Conservation (phyloP, 371 early-diverging fungal genomes). For the Sporodiniella umbellata region DNA sequence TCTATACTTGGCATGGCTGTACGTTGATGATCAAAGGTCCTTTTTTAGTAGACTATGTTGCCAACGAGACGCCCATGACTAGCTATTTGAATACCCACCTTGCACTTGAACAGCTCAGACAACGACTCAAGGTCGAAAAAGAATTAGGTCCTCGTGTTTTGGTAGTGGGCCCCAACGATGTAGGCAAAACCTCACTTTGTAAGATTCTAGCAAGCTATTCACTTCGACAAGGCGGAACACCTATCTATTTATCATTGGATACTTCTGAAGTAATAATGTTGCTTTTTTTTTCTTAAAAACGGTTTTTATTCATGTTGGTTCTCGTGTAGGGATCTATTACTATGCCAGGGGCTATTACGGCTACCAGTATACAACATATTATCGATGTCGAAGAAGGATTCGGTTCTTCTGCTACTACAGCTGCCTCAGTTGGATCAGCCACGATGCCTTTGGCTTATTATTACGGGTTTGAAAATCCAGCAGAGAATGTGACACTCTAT, state of each 20-base stretch:
- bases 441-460: slow-evolving; percentile 86
- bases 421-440: slow-evolving; percentile 63
- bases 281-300: no score
- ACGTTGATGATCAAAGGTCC: slow-evolving; percentile 65
- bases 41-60: slow-evolving; percentile 80
- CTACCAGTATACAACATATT: slow-evolving; percentile 68
- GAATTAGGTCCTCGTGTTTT: slow-evolving; percentile 76
- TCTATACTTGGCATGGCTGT: slow-evolving; percentile 95
- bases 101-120: slow-evolving; percentile 79
- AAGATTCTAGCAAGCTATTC: slow-evolving; percentile 86
- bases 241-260: slow-evolving; percentile 86
- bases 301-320: no score
- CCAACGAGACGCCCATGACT: slow-evolving; percentile 93
- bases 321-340: slow-evolving; percentile 81
- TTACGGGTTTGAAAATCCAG: slow-evolving; percentile 80
- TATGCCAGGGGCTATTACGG: slow-evolving; percentile 85
- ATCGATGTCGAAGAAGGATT: slow-evolving; percentile 89
- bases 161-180: slow-evolving; percentile 88
- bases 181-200: slow-evolving; percentile 86
- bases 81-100: slow-evolving; percentile 85
- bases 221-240: slow-evolving; percentile 67
- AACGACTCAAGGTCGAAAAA: slow-evolving; percentile 44
- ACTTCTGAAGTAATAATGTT: slow-evolving; percentile 76
- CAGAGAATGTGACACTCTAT: slow-evolving; percentile 79
- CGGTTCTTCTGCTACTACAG: slow-evolving; percentile 69